Percentiles rank a stretch among this genome's conserved stretches.
Evolutionary conservation across 305 asterid species (phyloP).

Genomic region (Nicotiana rustica): DNA sequence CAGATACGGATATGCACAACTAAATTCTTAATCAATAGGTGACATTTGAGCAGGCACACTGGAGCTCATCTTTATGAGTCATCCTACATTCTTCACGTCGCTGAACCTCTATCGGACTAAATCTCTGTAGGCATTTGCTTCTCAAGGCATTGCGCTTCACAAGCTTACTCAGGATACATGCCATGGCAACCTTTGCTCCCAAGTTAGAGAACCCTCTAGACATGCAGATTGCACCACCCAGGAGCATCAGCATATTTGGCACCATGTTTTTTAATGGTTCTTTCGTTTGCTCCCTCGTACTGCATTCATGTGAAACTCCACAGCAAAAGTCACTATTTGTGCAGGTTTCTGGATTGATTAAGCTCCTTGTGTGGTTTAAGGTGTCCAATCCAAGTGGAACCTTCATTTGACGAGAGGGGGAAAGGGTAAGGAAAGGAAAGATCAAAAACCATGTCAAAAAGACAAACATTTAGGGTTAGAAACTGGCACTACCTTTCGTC

Average conservation of each 20-base stretch:
- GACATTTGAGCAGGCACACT: constrained; percentile 11
- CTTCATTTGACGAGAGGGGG: constrained; percentile 41
- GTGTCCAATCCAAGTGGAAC: constrained; percentile 73
- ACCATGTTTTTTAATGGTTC: constrained; percentile 62
- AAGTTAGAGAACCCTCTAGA: constrained; percentile 77
- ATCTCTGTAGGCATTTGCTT: constrained; percentile 41
- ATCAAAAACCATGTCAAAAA: background rate
- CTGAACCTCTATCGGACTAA: constrained; percentile 20
- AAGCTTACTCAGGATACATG: constrained; percentile 74
- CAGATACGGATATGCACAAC: constrained; percentile 12
- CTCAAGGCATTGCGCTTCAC: constrained; percentile 50
- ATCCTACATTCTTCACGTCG: background rate
- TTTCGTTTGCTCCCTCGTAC: constrained; percentile 47
- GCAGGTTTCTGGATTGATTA: constrained; percentile 45
- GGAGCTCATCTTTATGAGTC: background rate
- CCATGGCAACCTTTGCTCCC: constrained; percentile 87
- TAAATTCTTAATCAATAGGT: constrained; percentile 18
- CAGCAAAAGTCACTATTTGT: constrained; percentile 34
- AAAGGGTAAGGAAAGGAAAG: constrained; percentile 8
- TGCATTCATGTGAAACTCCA: constrained; percentile 45
- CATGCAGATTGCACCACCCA: constrained; percentile 81
- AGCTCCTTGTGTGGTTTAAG: constrained; percentile 36
- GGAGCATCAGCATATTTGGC: constrained; percentile 64
- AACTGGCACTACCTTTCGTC: background rate
- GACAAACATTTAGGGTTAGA: background rate